phyloP scores from a whole-genome alignment of 108 stramenopile species.

The Nannochloropsis granulata region DNA sequence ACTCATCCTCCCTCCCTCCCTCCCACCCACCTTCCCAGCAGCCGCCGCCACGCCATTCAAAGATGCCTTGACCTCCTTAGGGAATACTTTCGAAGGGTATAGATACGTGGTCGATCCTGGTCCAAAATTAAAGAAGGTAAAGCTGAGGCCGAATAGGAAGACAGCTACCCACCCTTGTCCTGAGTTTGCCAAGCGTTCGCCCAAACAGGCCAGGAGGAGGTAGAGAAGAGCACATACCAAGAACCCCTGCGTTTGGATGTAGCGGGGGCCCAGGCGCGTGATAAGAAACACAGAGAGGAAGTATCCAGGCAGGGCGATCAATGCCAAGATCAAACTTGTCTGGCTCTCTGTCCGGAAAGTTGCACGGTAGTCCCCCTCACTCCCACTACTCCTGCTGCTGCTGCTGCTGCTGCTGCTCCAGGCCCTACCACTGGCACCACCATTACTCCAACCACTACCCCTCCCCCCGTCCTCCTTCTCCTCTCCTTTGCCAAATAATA shows the following conservation, averaged over 20 bases:
- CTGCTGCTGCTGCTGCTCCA: too few species aligned
- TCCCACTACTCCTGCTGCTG: not conserved
- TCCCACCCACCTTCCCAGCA: not conserved
- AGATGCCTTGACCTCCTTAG: not conserved
- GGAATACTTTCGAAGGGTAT: not conserved
- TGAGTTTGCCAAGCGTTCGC: not conserved
- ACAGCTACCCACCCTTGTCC: not conserved
- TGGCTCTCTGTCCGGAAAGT: not conserved
- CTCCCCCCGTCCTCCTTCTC: not conserved
- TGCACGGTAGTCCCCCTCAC: not conserved
- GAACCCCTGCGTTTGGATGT: not conserved
- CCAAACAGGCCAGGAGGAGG: not conserved
- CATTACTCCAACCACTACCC: not conserved
- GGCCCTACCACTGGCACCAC: not conserved
- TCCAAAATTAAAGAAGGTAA: not conserved
- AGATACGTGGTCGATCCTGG: not conserved
- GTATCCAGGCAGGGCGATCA: not conserved
- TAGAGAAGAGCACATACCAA: not conserved
- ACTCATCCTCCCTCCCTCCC: not conserved
- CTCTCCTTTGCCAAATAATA: not conserved
- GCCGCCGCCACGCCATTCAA: not conserved
- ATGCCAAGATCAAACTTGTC: not conserved
- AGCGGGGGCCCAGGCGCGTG: not conserved
- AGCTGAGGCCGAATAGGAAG: not conserved
- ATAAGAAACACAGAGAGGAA: not conserved